Conservation (phyloP, 768 basidiomycete genomes). For the Gymnopilus dilepis region DNA sequence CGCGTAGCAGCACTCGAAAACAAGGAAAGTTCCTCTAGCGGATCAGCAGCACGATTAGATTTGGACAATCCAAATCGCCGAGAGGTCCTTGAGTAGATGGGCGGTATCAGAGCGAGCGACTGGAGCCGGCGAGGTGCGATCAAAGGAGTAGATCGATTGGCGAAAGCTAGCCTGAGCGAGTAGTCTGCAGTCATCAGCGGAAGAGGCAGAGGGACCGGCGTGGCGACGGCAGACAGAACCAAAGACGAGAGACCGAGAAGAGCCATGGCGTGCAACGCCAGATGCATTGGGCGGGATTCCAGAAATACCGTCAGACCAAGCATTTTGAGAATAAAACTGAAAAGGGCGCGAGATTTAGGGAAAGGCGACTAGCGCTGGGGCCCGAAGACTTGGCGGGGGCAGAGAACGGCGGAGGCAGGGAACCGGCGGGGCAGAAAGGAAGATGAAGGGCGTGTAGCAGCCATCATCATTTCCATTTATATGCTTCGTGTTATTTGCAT, state of each 20-base stretch:
- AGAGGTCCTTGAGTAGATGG: not conserved
- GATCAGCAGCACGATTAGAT: not conserved
- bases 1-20: constrained; percentile 4
- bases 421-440: constrained; percentile 9
- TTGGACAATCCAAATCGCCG: not conserved
- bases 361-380: constrained; percentile 26
- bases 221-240: constrained; percentile 35
- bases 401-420: not conserved
- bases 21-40: not conserved
- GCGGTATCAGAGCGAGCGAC: not conserved
- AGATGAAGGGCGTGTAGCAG: not conserved
- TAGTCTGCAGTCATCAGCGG: constrained; percentile 36
- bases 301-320: constrained; percentile 22
- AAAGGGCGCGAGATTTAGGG: constrained; percentile 3
- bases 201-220: constrained; percentile 43
- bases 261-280: constrained; percentile 45
- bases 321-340: constrained; percentile 33
- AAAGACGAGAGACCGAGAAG: constrained; percentile 40
- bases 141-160: constrained; percentile 24
- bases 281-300: constrained; percentile 37
- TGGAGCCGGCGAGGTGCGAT: constrained; percentile 8
- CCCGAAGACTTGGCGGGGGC: constrained; percentile 6
- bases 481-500: constrained; percentile 18
- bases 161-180: constrained; percentile 29
- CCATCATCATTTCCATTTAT: constrained; percentile 1